Evolutionary conservation across 345 rosid genomes (phyloP).

Genomic region (Gossypium raimondii): DNA sequence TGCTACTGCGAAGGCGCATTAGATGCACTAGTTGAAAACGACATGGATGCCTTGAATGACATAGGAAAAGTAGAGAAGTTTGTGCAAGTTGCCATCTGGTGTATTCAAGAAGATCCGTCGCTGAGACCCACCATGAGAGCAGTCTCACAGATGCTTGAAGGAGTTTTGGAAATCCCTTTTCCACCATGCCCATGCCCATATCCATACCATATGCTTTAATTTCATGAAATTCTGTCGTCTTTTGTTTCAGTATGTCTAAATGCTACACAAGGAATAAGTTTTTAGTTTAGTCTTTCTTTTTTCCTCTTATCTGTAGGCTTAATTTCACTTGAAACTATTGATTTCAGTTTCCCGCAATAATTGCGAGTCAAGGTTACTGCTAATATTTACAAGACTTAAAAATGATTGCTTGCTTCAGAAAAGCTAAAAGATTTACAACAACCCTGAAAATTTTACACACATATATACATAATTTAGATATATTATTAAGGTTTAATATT

Average conservation of each 20-base stretch:
- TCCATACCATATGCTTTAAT: background rate
- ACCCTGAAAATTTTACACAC: too few relatives aligned
- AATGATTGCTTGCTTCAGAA: too few relatives aligned
- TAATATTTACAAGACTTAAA: too few relatives aligned
- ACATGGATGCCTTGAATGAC: constrained; percentile 18
- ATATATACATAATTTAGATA: too few relatives aligned
- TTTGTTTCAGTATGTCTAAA: background rate
- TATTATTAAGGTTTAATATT: too few relatives aligned
- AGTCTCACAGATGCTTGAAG: constrained; percentile 45
- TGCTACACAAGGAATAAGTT: too few relatives aligned
- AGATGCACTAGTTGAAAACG: constrained; percentile 26
- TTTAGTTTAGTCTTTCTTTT: too few relatives aligned
- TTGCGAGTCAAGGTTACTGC: too few relatives aligned
- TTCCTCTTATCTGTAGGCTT: too few relatives aligned
- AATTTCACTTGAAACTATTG: too few relatives aligned
- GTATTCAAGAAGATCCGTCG: constrained; percentile 37
- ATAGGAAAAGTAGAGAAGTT: constrained; percentile 18
- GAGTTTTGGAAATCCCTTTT: constrained; percentile 27
- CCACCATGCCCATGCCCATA: constrained; percentile 26
- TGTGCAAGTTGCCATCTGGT: constrained; percentile 39
- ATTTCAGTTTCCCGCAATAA: too few relatives aligned
- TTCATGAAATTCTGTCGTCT: background rate
- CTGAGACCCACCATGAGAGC: constrained; percentile 37
- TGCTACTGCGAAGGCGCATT: constrained; percentile 30
- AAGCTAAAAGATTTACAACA: too few relatives aligned